A percentile compares a stretch with the other conserved stretches of the same genome.
Conservation (phyloP, 2,329 filamentous ascomycete genomes). For the Sporothrix brunneoviolacea region DNA sequence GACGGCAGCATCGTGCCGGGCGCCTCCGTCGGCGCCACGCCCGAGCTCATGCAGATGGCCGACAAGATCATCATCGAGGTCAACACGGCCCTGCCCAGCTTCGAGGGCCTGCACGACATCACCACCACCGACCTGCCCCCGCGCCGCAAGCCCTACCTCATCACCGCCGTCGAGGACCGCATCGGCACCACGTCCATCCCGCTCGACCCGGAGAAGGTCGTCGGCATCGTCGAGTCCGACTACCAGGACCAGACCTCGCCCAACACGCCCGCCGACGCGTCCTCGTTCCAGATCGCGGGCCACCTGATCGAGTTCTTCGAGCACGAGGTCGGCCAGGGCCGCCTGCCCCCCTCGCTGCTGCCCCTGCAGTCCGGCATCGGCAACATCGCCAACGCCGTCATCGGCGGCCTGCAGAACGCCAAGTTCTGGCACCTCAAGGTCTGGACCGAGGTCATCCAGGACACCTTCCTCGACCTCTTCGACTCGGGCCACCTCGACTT, state of each 20-base stretch:
- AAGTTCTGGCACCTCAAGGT: constrained; percentile 85
- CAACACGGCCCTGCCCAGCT: constrained; percentile 77
- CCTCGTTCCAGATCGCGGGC: constrained; percentile 63
- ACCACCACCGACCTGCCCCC: constrained; percentile 82
- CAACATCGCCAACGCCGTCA: constrained; percentile 88
- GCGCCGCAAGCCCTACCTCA: constrained; percentile 72
- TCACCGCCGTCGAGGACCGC: constrained; percentile 79
- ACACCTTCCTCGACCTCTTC: constrained; percentile 88
- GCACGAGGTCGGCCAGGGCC: constrained; percentile 73
- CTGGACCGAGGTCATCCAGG: constrained; percentile 90
- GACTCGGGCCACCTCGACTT: constrained; percentile 84
- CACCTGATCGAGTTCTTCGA: constrained; percentile 79
- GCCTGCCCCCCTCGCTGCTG: constrained; percentile 64
- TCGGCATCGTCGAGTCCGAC: constrained; percentile 78
- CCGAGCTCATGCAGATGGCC: constrained; percentile 82
- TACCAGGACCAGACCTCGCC: constrained; percentile 70
- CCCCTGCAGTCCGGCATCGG: constrained; percentile 68
- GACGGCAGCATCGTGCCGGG: constrained; percentile 85
- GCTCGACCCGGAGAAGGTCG: constrained; percentile 72
- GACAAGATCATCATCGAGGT: constrained; percentile 93
- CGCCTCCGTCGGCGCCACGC: constrained; percentile 76
- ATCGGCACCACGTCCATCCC: constrained; percentile 80
- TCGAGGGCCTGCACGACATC: constrained; percentile 86
- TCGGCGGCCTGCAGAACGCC: constrained; percentile 72
- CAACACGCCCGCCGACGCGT: constrained; percentile 70